Evolutionary conservation across 192 early-diverging fungal genomes (phyloP), one percentile per base, ranked within the genome.

Genomic region (Linnemannia elongata): DNA sequence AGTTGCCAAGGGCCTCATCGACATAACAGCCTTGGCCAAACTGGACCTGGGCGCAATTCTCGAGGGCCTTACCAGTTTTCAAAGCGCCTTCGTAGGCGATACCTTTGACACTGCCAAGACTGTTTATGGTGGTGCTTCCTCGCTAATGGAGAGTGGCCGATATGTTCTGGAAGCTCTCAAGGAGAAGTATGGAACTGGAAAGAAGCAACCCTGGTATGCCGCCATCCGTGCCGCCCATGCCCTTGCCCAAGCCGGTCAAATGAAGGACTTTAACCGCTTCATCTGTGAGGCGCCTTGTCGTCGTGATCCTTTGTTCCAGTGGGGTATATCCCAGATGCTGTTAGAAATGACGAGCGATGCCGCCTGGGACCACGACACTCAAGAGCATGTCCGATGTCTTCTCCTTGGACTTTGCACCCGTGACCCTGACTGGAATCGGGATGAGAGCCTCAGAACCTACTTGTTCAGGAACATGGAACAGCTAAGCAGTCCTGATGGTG

Each of bases 261-360:
- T n/a, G n/a, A n/a, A n/a, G n/a, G n/a, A n/a, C n/a, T n/a, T n/a
- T n/a, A n/a, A n/a, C n/a, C n/a, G n/a, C n/a, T n/a, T n/a, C n/a
- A n/a, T n/a, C n/a, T n/a, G n/a, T n/a, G n/a, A n/a, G n/a, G n/a
- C n/a, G n/a, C n/a, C n/a, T n/a, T n/a, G n/a, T n/a, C n/a, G n/a
- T n/a, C n/a, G n/a, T n/a, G n/a, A n/a, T n/a, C n/a, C n/a, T n/a
- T n/a, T n/a, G n/a, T 75, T 75, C 74, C 54, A 57, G 17, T 75
- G 74, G 74, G 74, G 74, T 39, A 39, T 75, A 6, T 75, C 35
- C 18, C 74, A 75, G 74, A 9, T 75, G 10, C 54, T 75, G 2
- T 52, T 27, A 7, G 49, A 60, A 12, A 75, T 75, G 5, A 54
- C 54, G 1, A 15, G 36, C 12, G 74, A 75, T 54, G 30, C 74